Conservation (phyloP, 306 rosid genomes). For the Lablab purpureus region DNA sequence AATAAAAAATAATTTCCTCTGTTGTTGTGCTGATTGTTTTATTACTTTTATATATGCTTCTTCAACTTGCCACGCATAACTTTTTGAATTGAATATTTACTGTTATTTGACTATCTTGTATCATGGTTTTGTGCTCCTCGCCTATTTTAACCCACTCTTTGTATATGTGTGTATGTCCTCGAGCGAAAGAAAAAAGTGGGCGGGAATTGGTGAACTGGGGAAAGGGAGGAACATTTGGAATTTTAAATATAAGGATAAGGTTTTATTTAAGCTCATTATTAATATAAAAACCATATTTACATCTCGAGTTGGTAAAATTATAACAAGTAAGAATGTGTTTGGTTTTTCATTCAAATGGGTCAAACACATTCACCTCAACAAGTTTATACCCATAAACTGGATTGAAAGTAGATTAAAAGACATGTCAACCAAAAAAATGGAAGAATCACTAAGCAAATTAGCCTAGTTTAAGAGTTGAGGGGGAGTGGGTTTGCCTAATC, state of each 20-base stretch:
- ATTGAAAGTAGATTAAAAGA: too few species aligned
- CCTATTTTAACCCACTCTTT: slow-evolving; percentile 42
- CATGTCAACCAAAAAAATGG: too few species aligned
- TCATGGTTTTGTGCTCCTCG: slow-evolving; percentile 46
- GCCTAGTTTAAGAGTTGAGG: neutral
- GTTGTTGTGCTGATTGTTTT: slow-evolving; percentile 47
- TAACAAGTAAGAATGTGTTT: too few species aligned
- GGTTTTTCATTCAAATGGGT: too few species aligned
- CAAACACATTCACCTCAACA: too few species aligned
- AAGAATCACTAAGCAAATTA: neutral
- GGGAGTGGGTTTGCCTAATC: neutral
- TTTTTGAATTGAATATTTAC: slow-evolving; percentile 14
- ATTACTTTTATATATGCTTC: slow-evolving; percentile 32
- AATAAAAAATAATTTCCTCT: slow-evolving; percentile 47
- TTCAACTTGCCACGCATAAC: slow-evolving; percentile 14
- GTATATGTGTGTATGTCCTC: slow-evolving; percentile 25
- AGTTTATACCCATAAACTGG: too few species aligned
- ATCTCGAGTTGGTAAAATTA: too few species aligned
- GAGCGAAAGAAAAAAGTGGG: neutral
- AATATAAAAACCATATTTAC: neutral
- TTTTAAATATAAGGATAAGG: neutral
- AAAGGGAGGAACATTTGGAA: slow-evolving; percentile 40
- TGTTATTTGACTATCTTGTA: slow-evolving; percentile 35
- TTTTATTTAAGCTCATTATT: neutral
- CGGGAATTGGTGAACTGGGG: slow-evolving; percentile 19